Conservation (phyloP, 768 basidiomycete species). For the Neoboletus magnificus region DNA sequence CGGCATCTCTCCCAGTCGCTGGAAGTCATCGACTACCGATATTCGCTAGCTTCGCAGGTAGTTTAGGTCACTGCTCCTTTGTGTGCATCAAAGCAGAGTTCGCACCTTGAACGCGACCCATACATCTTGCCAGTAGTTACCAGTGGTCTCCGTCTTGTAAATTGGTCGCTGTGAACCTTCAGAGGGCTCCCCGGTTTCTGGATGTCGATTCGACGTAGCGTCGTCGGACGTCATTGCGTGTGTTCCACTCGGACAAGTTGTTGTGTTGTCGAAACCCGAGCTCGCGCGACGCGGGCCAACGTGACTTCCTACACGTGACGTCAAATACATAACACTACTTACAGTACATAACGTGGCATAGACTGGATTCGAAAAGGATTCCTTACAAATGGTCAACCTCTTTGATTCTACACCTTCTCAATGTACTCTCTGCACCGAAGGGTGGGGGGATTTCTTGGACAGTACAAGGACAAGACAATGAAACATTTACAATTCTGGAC, state of each 20-base stretch:
- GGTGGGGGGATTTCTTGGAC: neutral
- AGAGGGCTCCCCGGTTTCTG: constrained; percentile 3
- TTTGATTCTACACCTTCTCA: neutral
- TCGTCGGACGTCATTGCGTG: constrained; percentile 10
- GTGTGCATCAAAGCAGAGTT: neutral
- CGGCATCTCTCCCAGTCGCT: constrained; percentile 65
- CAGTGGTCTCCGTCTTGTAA: constrained; percentile 31
- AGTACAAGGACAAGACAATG: neutral
- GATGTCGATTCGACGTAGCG: neutral
- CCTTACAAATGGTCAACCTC: neutral
- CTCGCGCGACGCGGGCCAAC: too few relatives aligned
- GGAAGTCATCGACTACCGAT: constrained; percentile 49
- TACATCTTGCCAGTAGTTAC: constrained; percentile 31
- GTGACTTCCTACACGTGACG: neutral
- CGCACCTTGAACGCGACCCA: constrained; percentile 33
- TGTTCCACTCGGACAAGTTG: neutral
- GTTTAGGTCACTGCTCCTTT: constrained; percentile 7
- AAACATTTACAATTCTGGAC: neutral
- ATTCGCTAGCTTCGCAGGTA: constrained; percentile 43
- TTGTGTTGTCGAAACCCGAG: neutral
- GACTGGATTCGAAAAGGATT: neutral
- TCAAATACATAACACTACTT: neutral
- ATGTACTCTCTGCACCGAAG: neutral
- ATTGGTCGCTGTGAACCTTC: constrained; percentile 19
- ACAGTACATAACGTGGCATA: neutral